Evolutionary conservation across 2,329 filamentous ascomycete genomes (phyloP).

Genomic region (Trichoderma atrobrunneum): DNA sequence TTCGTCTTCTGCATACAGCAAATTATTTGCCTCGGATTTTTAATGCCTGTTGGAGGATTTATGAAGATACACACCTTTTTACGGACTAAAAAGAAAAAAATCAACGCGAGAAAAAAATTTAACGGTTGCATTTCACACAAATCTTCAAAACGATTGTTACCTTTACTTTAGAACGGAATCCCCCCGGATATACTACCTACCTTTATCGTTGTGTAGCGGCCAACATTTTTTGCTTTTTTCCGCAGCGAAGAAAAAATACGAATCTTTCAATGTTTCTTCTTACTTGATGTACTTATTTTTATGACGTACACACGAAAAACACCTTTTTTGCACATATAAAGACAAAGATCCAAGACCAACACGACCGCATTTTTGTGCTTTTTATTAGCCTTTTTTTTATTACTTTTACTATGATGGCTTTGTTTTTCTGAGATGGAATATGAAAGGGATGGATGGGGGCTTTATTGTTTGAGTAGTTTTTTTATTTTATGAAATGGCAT

Average conservation of each 20-base stretch:
- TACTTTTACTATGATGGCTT: background rate
- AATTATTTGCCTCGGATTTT: conserved; percentile 8
- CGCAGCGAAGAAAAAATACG: background rate
- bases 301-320: background rate
- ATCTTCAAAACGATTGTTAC: background rate
- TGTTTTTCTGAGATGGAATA: background rate
- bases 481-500: background rate
- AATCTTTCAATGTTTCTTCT: background rate
- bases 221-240: background rate
- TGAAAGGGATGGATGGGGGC: background rate
- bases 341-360: background rate
- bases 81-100: background rate
- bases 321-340: background rate
- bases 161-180: background rate
- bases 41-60: conserved; percentile 2
- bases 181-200: background rate
- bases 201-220: background rate
- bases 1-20: background rate
- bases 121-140: background rate
- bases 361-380: background rate
- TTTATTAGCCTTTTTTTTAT: background rate
- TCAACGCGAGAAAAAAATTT: background rate
- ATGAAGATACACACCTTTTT: background rate
- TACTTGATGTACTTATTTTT: background rate
- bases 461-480: background rate